A percentile compares a stretch with the other conserved stretches of the same genome.
These are phyloP conservation scores for Boletus smithii DNA, from an alignment of 1,284 basidiomycete genomes.

Conservation along the genomic window DNA sequence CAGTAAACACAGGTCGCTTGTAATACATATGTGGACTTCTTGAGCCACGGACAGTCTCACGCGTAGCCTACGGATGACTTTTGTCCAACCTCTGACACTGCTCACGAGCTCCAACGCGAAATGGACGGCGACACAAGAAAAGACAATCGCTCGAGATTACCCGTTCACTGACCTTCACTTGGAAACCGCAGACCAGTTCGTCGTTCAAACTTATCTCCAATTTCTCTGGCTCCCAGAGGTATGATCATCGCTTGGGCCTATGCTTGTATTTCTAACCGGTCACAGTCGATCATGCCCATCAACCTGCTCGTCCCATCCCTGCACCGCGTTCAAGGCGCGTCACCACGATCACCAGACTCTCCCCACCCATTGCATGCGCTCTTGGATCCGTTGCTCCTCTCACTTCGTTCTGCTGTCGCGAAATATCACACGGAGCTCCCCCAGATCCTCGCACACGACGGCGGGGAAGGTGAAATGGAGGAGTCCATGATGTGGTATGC, in stretches of 20 bases:
- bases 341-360: slow-evolving; percentile 16
- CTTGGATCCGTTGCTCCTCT: slow-evolving; percentile 58
- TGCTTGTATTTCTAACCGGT: slow-evolving; percentile 13
- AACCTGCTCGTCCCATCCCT: slow-evolving; percentile 51
- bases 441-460: slow-evolving; percentile 53
- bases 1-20: too few species aligned
- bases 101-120: slow-evolving; percentile 20
- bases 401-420: slow-evolving; percentile 48
- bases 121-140: slow-evolving; percentile 53
- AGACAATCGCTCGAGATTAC: slow-evolving; percentile 45
- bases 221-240: slow-evolving; percentile 77
- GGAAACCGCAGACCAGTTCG: slow-evolving; percentile 46
- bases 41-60: too few species aligned
- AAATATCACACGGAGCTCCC: slow-evolving; percentile 66
- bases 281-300: slow-evolving; percentile 67
- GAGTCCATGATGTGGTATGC: slow-evolving; percentile 74
- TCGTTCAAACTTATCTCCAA: slow-evolving; percentile 60
- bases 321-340: slow-evolving; percentile 41
- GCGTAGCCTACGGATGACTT: too few species aligned
- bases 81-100: slow-evolving; percentile 20
- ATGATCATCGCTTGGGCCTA: background rate
- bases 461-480: slow-evolving; percentile 58
- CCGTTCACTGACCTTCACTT: slow-evolving; percentile 41
- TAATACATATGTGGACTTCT: background rate
- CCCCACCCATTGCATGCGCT: slow-evolving; percentile 54